Base-by-base conservation (phyloP, 768 basidiomycete species). In the Termitomyces sp. region DNA sequence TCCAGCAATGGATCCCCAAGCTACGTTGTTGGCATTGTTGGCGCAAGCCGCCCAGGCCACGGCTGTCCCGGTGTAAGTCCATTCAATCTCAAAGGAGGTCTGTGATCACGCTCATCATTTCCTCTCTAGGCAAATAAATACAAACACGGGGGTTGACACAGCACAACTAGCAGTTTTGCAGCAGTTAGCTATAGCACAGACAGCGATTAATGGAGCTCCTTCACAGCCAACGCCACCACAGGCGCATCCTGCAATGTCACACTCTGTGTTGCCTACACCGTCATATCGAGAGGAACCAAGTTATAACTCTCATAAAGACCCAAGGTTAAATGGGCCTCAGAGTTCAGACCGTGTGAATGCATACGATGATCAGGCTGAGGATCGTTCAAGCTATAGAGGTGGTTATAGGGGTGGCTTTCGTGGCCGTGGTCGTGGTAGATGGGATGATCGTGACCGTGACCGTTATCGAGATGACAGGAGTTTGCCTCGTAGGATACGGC, bases 111-210 rank as follows among this genome's bases (percentile, higher is more conserved):
- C 16, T 54, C 39, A 56, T 64, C 33, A 11, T 6, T 42, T 32
- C 15, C 9, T 49, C 25, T 25, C 11, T 61, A 86, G 85, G 73
- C 86, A 87, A 86, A 82, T 73, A 82, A 64, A 67, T 57, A 64
- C 82, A 84, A 88, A 83, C 64, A 81, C 69, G 6, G 62, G 64
- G n/a, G 57, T 69, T 62, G 80, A 82, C 58, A 69, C 79, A 49
- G 71, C 76, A 57, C 87, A 88, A 66, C 72, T 92, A 52, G 84
- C 86, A 45, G 73, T 89, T 60, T 73, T 94, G 63, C 89, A 91
- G 65, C 89, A 90, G 66, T 78, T 92, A 66, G 78, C 87, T 64
- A 78, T 92, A 66, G 78, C 88, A 50, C 82, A 84, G 63, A 80
- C 81, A 62, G 81, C 85, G 38, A 68, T 63, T 61, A 75, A 68